These are phyloP conservation scores for Annulohypoxylon stygium DNA, from an alignment of 495 filamentous ascomycete genomes.

Conservation along the genomic window DNA sequence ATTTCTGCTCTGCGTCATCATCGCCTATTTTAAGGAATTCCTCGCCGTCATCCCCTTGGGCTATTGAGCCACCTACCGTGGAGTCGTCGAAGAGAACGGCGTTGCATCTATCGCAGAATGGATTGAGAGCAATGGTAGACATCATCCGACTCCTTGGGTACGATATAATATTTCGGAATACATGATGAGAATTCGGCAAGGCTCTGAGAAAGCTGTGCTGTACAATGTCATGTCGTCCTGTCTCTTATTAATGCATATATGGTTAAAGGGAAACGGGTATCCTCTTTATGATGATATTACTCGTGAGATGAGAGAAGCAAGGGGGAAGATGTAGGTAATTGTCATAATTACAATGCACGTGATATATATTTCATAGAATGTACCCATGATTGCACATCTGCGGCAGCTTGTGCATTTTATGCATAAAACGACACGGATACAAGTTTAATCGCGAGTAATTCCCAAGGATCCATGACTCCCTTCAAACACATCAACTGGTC, in stretches of 20 bases:
- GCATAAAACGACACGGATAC: conserved; percentile 31
- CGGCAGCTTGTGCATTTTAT: conserved; percentile 34
- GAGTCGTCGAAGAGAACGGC: conserved; percentile 7
- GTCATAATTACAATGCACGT: background rate
- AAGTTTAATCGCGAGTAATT: conserved; percentile 31
- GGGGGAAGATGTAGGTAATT: background rate
- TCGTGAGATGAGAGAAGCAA: background rate
- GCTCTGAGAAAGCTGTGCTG: no score
- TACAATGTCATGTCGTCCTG: background rate
- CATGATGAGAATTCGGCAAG: background rate
- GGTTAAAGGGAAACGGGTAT: background rate
- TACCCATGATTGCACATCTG: conserved; percentile 26
- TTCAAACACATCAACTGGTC: conserved; percentile 8
- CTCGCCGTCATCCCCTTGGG: background rate
- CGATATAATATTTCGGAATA: background rate
- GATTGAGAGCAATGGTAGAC: background rate
- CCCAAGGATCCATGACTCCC: conserved; percentile 8
- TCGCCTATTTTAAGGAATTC: background rate
- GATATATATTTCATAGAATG: background rate
- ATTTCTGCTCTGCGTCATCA: background rate
- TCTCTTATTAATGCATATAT: background rate
- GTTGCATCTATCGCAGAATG: conserved; percentile 1
- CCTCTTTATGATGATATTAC: background rate
- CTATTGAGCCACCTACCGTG: background rate
- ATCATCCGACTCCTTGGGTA: background rate